Base-by-base conservation (phyloP, 768 basidiomycete species). In the Tricholoma saponaceum region DNA sequence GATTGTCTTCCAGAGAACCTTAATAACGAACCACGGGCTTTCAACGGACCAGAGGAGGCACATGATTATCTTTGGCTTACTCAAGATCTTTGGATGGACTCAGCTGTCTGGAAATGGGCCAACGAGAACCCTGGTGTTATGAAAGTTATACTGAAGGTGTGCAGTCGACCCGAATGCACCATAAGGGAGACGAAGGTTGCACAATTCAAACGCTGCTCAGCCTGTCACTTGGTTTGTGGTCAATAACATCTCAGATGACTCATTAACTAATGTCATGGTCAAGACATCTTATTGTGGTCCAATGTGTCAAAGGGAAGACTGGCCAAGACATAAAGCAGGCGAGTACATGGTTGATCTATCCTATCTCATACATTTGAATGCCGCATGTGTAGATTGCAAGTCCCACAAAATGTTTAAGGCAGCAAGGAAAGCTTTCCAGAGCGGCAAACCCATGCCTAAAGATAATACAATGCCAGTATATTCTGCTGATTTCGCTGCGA, bases 31-130 rank as follows among this genome's bases (percentile, higher is more conserved):
- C 59, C 73, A 60, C 67, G 68, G 52, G 10, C 51, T 8, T 7
- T 56, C 16, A 77, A 79, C 54, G 72, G 76, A 1, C 66, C 72
- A 0, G 78, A 78, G 59, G 75, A 75, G 22, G 78, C 78, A 18
- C 77, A 76, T 35, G 80, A 80, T 62, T 77, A 79, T 64, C 63
- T 78, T 9, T 81, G 73, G 72, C 60, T 76, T 8, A 67, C 75
- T 0, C 78, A 79, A 58, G 72, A 76, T 54, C 64, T 79, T 7
- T 80, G 76, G 77, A 76, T 75, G 73, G 65, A 68, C n/a, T 61
- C 63, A 2, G 69, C 69, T 46, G 74, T 75, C 12, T 79, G 79
- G 78, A 64, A 70, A 7, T 80, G 78, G 79, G 76, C 70, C 10
- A 68, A 75, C 60, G 64, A 62, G n/a, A 66, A 73, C 55, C 54